Conservation (phyloP, 257 asterid species). For the Solanum acaule region DNA sequence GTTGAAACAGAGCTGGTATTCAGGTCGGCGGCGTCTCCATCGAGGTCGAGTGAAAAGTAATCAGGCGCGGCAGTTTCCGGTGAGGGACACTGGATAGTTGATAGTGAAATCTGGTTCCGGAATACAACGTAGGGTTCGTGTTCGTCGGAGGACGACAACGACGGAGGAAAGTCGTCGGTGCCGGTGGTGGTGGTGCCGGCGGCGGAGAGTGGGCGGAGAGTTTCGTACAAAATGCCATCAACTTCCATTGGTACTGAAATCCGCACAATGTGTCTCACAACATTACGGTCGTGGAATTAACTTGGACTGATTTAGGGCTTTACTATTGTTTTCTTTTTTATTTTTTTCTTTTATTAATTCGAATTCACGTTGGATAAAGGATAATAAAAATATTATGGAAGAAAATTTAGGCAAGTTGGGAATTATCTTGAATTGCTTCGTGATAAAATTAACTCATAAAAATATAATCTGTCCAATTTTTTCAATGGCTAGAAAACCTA, state of each 20-base stretch:
- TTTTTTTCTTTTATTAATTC: too few relatives aligned
- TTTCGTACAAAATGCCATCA: slow-evolving; percentile 45
- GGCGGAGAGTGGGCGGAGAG: slow-evolving; percentile 45
- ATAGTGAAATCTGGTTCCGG: slow-evolving; percentile 56
- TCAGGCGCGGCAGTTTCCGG: slow-evolving; percentile 53
- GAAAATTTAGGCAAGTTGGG: not conserved
- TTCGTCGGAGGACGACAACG: slow-evolving; percentile 19
- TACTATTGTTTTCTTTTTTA: not conserved
- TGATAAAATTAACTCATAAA: not conserved
- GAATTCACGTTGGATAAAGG: too few relatives aligned
- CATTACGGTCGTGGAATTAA: not conserved
- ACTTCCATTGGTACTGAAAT: slow-evolving; percentile 30
- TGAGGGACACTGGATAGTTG: slow-evolving; percentile 22
- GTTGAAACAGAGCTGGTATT: slow-evolving; percentile 1
- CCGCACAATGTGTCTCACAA: not conserved
- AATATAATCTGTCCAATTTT: not conserved
- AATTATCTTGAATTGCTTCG: not conserved
- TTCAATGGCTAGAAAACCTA: too few relatives aligned
- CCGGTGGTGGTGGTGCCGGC: not conserved
- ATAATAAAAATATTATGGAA: too few relatives aligned
- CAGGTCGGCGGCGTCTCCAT: slow-evolving; percentile 10
- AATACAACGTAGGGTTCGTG: slow-evolving; percentile 46
- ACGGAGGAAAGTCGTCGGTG: slow-evolving; percentile 7
- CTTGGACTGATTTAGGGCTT: not conserved
- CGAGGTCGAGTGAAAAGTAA: slow-evolving; percentile 77